These are phyloP conservation scores for Pseudopyrenochaeta lycopersici DNA, from an alignment of 2,329 filamentous ascomycete genomes.

Conservation along the genomic window DNA sequence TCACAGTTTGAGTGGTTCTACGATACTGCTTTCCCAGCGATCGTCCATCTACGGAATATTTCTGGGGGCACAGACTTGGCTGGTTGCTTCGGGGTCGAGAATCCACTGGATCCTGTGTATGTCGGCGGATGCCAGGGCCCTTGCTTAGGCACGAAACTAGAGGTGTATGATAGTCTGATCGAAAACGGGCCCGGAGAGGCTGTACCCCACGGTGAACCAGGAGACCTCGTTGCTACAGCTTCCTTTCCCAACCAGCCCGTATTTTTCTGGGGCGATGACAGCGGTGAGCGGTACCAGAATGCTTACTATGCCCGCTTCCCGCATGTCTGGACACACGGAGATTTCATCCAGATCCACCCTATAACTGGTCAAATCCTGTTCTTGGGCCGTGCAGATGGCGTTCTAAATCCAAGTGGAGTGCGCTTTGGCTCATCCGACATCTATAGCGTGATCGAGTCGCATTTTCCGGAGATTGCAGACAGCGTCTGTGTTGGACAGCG, in stretches of 20 bases:
- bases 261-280: constrained; percentile 57
- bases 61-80: constrained; percentile 82
- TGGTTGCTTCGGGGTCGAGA: constrained; percentile 70
- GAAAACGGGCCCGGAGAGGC: constrained; percentile 58
- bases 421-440: constrained; percentile 84
- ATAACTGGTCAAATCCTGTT: constrained; percentile 71
- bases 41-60: constrained; percentile 75
- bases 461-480: constrained; percentile 73
- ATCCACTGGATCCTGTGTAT: constrained; percentile 74
- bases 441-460: constrained; percentile 74
- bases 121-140: constrained; percentile 65
- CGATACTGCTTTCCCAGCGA: constrained; percentile 72
- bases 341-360: constrained; percentile 78
- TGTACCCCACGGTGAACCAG: constrained; percentile 70
- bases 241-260: constrained; percentile 80
- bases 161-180: constrained; percentile 67
- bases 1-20: constrained; percentile 84
- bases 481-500: constrained; percentile 84
- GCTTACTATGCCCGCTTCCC: constrained; percentile 59
- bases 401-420: constrained; percentile 81
- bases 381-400: constrained; percentile 77
- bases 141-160: constrained; percentile 62
- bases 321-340: constrained; percentile 82
- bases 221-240: constrained; percentile 75
- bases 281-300: constrained; percentile 54